Evolutionary conservation across 306 rosid genomes (phyloP).

Genomic region (Vigna mungo): DNA sequence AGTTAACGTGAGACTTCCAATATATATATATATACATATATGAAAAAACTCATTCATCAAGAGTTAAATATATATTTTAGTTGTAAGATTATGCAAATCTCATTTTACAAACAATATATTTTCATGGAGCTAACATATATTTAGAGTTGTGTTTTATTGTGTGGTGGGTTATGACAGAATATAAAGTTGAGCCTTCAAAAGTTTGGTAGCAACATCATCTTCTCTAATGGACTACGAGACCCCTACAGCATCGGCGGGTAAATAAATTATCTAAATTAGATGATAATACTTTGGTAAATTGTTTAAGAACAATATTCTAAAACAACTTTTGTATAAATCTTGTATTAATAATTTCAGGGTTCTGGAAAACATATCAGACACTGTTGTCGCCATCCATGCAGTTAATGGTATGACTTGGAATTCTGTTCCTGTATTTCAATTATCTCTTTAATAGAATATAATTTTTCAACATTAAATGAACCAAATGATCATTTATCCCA

Average conservation of each 20-base stretch:
- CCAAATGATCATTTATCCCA: too few relatives aligned
- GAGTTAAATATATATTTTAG: neutral
- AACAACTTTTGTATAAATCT: neutral
- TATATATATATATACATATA: too few relatives aligned
- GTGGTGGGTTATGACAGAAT: constrained; percentile 51
- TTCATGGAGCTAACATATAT: too few relatives aligned
- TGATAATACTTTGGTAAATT: neutral
- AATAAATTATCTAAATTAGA: neutral
- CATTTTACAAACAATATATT: too few relatives aligned
- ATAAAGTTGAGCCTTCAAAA: constrained; percentile 55
- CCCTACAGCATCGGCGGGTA: constrained; percentile 75
- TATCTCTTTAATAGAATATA: too few relatives aligned
- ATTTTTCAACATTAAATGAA: too few relatives aligned
- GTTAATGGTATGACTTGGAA: constrained; percentile 41
- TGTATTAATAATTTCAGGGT: constrained; percentile 48
- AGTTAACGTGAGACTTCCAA: too few relatives aligned
- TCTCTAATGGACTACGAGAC: constrained; percentile 77
- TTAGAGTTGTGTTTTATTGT: too few relatives aligned
- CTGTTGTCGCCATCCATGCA: constrained; percentile 52
- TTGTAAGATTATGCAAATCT: neutral
- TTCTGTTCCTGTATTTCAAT: neutral
- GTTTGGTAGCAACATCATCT: constrained; percentile 72
- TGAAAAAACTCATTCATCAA: too few relatives aligned
- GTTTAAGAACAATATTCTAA: neutral
- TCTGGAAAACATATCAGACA: constrained; percentile 55